Conservation (phyloP, 2,329 filamentous ascomycete genomes). For the Blastomyces parvus region DNA sequence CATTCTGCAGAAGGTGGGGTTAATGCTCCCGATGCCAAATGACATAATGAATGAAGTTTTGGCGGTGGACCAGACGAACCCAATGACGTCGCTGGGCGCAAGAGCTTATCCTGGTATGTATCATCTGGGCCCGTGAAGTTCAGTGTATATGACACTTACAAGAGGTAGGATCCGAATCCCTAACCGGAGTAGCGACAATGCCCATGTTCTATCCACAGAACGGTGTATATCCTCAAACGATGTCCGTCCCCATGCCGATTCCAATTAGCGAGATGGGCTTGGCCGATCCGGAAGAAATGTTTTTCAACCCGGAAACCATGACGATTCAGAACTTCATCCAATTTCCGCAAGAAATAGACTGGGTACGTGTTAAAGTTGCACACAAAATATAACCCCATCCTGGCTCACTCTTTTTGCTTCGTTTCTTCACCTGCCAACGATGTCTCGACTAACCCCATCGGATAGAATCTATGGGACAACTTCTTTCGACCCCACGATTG, state of each 20-base stretch:
- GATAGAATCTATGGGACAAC: constrained; percentile 2
- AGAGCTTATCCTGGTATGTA: background rate
- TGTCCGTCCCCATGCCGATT: background rate
- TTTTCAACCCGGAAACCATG: background rate
- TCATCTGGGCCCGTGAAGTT: background rate
- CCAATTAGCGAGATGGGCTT: background rate
- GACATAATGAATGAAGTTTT: background rate
- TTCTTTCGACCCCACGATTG: background rate
- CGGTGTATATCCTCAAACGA: background rate
- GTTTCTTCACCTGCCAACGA: background rate
- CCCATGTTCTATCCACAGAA: background rate
- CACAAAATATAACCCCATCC: too few relatives aligned
- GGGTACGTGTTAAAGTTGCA: constrained; percentile 1
- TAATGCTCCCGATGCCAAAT: background rate
- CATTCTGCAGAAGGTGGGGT: background rate
- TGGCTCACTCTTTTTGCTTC: background rate
- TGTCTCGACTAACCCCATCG: background rate
- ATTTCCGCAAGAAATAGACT: background rate
- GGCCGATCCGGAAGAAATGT: background rate
- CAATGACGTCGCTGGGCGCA: background rate
- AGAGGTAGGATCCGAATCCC: background rate
- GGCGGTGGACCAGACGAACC: background rate
- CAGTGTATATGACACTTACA: background rate
- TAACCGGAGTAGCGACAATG: background rate
- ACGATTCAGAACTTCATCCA: background rate